Evolutionary conservation across 768 basidiomycete species (phyloP).

Genomic region (Xanthoconium purpureum): DNA sequence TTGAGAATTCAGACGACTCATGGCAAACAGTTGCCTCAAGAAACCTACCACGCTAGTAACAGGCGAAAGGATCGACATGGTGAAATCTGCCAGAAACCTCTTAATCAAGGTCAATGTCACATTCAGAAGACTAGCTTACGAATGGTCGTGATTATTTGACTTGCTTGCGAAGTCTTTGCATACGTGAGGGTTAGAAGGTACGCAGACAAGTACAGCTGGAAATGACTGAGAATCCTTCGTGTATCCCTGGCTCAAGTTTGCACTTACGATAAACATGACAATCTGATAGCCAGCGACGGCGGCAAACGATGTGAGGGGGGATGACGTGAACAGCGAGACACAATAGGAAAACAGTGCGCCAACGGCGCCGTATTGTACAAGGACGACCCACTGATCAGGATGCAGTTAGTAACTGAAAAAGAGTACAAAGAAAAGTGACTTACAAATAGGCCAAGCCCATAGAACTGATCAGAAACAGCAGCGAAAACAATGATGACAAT

Average conservation of each 20-base stretch:
- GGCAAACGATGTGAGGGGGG: slow-evolving; percentile 73
- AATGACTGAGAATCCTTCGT: not conserved
- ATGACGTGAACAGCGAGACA: slow-evolving; percentile 55
- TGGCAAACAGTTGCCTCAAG: not conserved
- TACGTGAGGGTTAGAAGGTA: slow-evolving; percentile 76
- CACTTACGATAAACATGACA: slow-evolving; percentile 64
- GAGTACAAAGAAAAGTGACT: slow-evolving; percentile 29
- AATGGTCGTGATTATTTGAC: slow-evolving; percentile 54
- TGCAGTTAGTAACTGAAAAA: not conserved
- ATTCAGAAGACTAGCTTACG: slow-evolving; percentile 33
- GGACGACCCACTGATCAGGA: slow-evolving; percentile 57
- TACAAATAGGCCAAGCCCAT: slow-evolving; percentile 61
- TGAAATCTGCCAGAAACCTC: slow-evolving; percentile 47
- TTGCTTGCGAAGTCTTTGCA: slow-evolving; percentile 56
- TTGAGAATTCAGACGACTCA: not conserved
- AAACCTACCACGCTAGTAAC: slow-evolving; percentile 62
- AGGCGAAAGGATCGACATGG: slow-evolving; percentile 63
- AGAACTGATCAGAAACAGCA: slow-evolving; percentile 55
- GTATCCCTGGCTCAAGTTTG: not conserved
- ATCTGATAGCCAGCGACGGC: slow-evolving; percentile 70
- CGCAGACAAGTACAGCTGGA: slow-evolving; percentile 58
- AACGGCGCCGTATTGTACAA: slow-evolving; percentile 68
- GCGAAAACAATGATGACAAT: slow-evolving; percentile 64
- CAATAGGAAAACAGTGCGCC: slow-evolving; percentile 69
- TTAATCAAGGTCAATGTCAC: not conserved